Percentiles rank a stretch among this genome's conserved stretches.
Conservation (phyloP, 78 protist genomes). For the Tieghemostelium lacteum region DNA sequence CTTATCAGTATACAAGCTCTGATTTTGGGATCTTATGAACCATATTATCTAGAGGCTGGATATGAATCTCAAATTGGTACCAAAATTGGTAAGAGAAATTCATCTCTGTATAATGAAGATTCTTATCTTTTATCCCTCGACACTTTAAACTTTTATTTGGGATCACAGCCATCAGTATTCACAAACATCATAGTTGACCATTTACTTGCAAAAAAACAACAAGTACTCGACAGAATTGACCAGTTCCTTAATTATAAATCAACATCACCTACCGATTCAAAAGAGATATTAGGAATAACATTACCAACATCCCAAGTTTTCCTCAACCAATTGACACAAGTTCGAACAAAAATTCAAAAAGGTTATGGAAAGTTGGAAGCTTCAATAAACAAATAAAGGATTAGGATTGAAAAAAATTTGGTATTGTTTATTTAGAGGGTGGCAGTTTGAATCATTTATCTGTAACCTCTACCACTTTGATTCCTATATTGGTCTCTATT, state of each 20-base stretch:
- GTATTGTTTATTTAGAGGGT: too few relatives aligned
- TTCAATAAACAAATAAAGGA: too few relatives aligned
- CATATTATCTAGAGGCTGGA: slow-evolving; percentile 83
- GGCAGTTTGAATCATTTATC: too few relatives aligned
- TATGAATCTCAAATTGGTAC: slow-evolving; percentile 82
- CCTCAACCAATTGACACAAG: neutral
- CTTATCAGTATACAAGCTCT: slow-evolving; percentile 78
- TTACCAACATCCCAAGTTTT: slow-evolving; percentile 54
- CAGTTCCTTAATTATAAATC: slow-evolving; percentile 3
- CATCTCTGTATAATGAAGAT: slow-evolving; percentile 71
- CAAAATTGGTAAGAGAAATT: slow-evolving; percentile 41
- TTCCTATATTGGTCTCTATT: neutral
- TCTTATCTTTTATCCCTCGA: slow-evolving; percentile 45
- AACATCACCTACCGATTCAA: neutral
- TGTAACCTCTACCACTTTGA: too few relatives aligned
- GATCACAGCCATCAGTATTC: slow-evolving; percentile 17
- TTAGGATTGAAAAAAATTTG: too few relatives aligned
- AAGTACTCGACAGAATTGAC: slow-evolving; percentile 29
- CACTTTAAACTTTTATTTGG: slow-evolving; percentile 20
- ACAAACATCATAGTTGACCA: slow-evolving; percentile 31
- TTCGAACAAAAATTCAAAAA: slow-evolving; percentile 15
- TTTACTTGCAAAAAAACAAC: neutral
- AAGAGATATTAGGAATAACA: slow-evolving; percentile 8
- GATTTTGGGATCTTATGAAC: slow-evolving; percentile 76
- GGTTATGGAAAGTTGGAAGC: neutral